Evolutionary conservation across 192 early-diverging fungal species (phyloP).

Genomic region (Entomortierella beljakovae): DNA sequence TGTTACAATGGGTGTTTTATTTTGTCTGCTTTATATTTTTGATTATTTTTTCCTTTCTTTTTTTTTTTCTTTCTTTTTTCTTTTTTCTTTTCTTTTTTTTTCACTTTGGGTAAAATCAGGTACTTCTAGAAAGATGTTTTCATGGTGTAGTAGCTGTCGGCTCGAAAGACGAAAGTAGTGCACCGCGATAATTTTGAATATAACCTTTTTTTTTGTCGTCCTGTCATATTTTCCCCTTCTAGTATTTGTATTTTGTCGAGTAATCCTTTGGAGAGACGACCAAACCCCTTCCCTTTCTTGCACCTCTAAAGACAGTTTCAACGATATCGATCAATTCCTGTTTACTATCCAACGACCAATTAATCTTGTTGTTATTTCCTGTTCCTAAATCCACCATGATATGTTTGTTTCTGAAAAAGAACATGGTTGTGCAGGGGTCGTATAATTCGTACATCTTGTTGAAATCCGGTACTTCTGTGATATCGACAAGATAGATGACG

Average conservation of each 20-base stretch:
- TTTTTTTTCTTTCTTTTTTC: no score
- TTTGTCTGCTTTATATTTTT: no score
- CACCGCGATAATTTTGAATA: no score
- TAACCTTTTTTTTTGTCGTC: no score
- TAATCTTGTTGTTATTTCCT: constrained; percentile 99
- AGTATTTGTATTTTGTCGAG: constrained; percentile 99
- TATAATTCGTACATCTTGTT: constrained; percentile 99
- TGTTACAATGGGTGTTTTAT: no score
- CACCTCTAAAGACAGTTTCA: constrained; percentile 93
- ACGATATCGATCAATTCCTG: constrained; percentile 97
- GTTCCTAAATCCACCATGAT: constrained; percentile 99
- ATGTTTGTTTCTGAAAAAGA: constrained; percentile 96
- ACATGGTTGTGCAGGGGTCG: constrained; percentile 98
- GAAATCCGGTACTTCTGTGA: constrained; percentile 93
- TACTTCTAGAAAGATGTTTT: no score
- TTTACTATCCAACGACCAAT: constrained; percentile 94
- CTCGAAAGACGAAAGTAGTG: no score
- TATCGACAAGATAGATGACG: constrained; percentile 96
- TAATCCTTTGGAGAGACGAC: constrained; percentile 98
- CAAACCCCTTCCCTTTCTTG: constrained; percentile 95
- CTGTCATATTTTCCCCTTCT: no score
- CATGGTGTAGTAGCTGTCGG: no score
- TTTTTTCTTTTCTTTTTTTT: no score
- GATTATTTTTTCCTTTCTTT: no score
- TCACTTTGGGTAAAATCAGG: no score